Base-by-base conservation (phyloP, 2,329 filamentous ascomycete genomes). In the Neonectria neomacrospora region DNA sequence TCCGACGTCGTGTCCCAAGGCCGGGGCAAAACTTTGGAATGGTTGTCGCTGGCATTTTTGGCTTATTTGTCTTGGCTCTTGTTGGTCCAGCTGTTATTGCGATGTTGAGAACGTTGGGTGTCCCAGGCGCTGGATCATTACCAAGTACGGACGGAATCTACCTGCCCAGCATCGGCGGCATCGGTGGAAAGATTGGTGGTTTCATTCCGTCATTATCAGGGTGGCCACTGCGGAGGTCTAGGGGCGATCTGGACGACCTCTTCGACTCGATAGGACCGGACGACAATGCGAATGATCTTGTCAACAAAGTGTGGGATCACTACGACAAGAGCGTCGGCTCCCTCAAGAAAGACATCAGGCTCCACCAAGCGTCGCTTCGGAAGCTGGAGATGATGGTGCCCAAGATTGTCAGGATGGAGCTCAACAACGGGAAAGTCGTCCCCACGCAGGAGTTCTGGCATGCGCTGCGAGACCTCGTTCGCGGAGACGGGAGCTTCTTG, bases 361-460 rank as follows among this genome's bases (percentile, higher is more conserved):
- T 80, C 1, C 79, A 83, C 20, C 71, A 78, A 0, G 73, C 71
- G 2, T 77, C 80, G 0, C 69, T 84, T 5, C 69, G 80, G 14
- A 80, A 80, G 34, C 72, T 91, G 3, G 73, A 84, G 50, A 69
- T 77, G 0, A 76, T 85, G 4, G 75, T 92, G 3, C 90, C 90
- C 0, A 80, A 83, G 12, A 69, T 84, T 10, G 79, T 92, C 5
- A 83, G 86, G 63, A 83, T 91, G 67, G 80, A 83, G 14, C 80
- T 82, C 8, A 75, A 79, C 34, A 75, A 85, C 30, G 89, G 88
- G 14, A 81, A 83, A 10, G 76, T 80, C 0, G 77, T 85, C 22
- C 84, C 92, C 16, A 79, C 85, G 0, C 81, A 86, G 23, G 83
- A 88, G 3, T 91, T 93, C 63, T 93, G 88, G 85, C 81, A 86